These are phyloP conservation scores for Sinapis alba DNA, from an alignment of 441 rosid species.

Conservation along the genomic window DNA sequence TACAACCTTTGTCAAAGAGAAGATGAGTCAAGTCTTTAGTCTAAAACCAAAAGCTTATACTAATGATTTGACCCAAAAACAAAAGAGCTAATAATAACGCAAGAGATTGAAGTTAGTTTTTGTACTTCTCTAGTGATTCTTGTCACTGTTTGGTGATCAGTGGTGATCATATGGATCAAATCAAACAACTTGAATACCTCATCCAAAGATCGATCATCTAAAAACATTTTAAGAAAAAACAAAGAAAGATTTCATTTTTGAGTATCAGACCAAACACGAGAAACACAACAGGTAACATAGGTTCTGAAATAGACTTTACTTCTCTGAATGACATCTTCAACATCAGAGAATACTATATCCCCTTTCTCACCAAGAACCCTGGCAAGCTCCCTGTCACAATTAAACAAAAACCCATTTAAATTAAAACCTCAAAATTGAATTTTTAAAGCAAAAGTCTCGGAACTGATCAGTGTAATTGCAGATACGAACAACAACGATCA, in stretches of 20 bases:
- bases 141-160: slow-evolving; percentile 81
- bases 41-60: neutral
- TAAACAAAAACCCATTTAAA: slow-evolving; percentile 16
- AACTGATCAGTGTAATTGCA: slow-evolving; percentile 4
- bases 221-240: neutral
- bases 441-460: neutral
- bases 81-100: neutral
- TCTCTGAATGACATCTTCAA: slow-evolving; percentile 81
- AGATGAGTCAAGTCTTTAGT: neutral
- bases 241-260: neutral
- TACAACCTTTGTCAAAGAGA: slow-evolving; percentile 55
- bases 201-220: slow-evolving; percentile 75
- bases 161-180: slow-evolving; percentile 83
- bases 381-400: slow-evolving; percentile 74
- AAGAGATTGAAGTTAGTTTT: neutral
- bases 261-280: neutral
- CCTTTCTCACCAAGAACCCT: slow-evolving; percentile 79
- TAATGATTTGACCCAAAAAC: too few relatives aligned
- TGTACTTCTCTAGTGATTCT: slow-evolving; percentile 90
- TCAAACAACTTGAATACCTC: slow-evolving; percentile 97
- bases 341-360: slow-evolving; percentile 60
- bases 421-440: neutral
- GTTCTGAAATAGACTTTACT: slow-evolving; percentile 41
- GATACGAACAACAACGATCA: neutral
- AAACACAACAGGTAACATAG: neutral